Evolutionary conservation across 2,329 filamentous ascomycete species (phyloP), one percentile per base, ranked within the genome.

Genomic region (Fusarium circinatum): DNA sequence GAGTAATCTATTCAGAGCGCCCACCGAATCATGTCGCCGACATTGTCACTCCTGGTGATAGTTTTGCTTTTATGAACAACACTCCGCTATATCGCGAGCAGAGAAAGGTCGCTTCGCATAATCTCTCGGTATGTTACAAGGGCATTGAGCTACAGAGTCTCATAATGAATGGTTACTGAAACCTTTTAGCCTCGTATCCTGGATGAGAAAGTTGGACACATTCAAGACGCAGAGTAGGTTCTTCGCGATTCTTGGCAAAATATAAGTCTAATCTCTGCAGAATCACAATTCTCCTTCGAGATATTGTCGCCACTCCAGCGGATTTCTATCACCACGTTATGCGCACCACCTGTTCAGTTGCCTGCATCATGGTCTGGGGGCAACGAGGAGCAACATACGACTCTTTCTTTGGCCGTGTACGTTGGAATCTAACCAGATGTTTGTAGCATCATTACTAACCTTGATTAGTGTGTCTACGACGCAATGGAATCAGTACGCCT

Each of bases 131-230:
- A 18, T 0, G 47, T 51, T 11, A 2, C 20, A 22, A 20, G 8
- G 4, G 6, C 5, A 3, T 5, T 4, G 13, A 47, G 13, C 13
- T 22, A 7, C 0, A 1, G 6, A 7, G 0, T 22, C 4, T 22
- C 5, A 47, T 2, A 5, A 15, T 15, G 13, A 11, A 22, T 2
- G 18, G 45, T 1, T 15, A 48, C 45, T 22, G 0, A 48, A 5
- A 1, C 1, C 0, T 22, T 48, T 8, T 3, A 51, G 47, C 47
- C 47, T n/a, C 28, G 47, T n/a, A 32, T 51, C 3, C 22, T 51
- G 15, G 47, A 51, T 24, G 47, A 51, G 7, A 51, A 32, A 3
- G 47, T 32, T 24, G 47, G 47, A n/a, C 14, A n/a, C 2, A 51
- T 51, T 6, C 47, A 51, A 9, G 47, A 51, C 7, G 47, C 47